Percentiles rank a stretch among this genome's conserved stretches.
Evolutionary conservation across 257 asterid species (phyloP).

Genomic region (Capsicum pubescens): DNA sequence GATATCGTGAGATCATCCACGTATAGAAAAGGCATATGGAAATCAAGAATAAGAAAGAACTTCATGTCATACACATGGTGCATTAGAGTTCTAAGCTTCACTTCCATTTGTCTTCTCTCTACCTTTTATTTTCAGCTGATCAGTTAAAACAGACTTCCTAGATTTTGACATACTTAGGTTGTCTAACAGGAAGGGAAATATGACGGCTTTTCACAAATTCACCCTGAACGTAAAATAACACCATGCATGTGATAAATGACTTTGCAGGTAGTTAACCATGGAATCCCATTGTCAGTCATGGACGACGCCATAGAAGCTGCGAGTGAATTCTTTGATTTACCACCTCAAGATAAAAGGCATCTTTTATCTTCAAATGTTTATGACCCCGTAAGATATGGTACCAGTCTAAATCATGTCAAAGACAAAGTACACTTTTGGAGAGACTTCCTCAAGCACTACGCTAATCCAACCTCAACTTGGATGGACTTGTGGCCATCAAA

Average conservation of each 20-base stretch:
- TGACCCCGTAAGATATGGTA: constrained; percentile 63
- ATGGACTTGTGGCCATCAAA: constrained; percentile 68
- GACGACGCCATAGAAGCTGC: constrained; percentile 55
- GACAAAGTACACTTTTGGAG: constrained; percentile 67
- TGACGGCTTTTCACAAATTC: neutral
- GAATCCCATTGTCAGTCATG: constrained; percentile 47
- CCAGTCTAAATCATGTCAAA: constrained; percentile 56
- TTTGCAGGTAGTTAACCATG: constrained; percentile 66
- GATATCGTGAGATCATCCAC: neutral
- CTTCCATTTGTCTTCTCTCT: neutral
- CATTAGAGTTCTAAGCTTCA: neutral
- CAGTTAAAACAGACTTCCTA: neutral
- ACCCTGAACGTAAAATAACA: constrained; percentile 13
- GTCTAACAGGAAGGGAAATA: neutral
- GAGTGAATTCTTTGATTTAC: constrained; percentile 58
- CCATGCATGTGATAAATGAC: constrained; percentile 28
- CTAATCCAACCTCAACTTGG: constrained; percentile 64
- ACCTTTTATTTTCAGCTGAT: neutral
- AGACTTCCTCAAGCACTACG: constrained; percentile 70
- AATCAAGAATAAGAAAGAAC: neutral
- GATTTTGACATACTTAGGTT: neutral
- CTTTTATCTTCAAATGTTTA: constrained; percentile 50
- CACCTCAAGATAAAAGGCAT: constrained; percentile 52
- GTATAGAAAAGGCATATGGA: neutral
- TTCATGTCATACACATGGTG: neutral